These are phyloP conservation scores for Plasmodium sp. DNA, from an alignment of 169 alveolate species.

Conservation along the genomic window DNA sequence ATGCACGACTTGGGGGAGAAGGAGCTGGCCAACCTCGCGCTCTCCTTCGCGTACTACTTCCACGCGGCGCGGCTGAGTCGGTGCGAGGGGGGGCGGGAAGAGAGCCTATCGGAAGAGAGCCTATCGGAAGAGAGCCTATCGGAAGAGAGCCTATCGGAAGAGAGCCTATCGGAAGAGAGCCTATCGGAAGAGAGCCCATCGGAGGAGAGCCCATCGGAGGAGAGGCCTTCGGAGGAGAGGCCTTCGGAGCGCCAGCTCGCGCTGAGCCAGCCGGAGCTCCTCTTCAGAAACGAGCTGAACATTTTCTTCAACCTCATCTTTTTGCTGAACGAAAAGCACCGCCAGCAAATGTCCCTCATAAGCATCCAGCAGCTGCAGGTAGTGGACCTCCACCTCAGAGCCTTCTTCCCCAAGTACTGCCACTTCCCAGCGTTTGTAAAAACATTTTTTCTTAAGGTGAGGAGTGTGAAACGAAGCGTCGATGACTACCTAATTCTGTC, in stretches of 20 bases:
- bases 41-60: slow-evolving; percentile 61
- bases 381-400: slow-evolving; percentile 46
- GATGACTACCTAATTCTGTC: slow-evolving; percentile 58
- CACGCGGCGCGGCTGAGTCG: slow-evolving; percentile 3
- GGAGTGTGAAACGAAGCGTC: slow-evolving; percentile 18
- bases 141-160: neutral
- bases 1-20: slow-evolving; percentile 64
- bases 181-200: neutral
- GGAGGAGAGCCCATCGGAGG: neutral
- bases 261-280: neutral
- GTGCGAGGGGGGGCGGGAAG: neutral
- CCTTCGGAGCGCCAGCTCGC: neutral
- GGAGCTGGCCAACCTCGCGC: slow-evolving; percentile 34
- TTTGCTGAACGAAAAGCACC: slow-evolving; percentile 55
- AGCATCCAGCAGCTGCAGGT: slow-evolving; percentile 59
- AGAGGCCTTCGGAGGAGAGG: neutral
- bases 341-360: slow-evolving; percentile 39
- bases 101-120: neutral
- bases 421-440: slow-evolving; percentile 32
- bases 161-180: no score
- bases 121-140: neutral
- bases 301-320: slow-evolving; percentile 55
- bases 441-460: slow-evolving; percentile 28
- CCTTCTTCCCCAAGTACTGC: slow-evolving; percentile 31
- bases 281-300: slow-evolving; percentile 58